Percentiles rank a stretch among this genome's conserved stretches.
phyloP scores from a whole-genome alignment of 768 basidiomycete genomes.

The Pleurotus cornucopiae region DNA sequence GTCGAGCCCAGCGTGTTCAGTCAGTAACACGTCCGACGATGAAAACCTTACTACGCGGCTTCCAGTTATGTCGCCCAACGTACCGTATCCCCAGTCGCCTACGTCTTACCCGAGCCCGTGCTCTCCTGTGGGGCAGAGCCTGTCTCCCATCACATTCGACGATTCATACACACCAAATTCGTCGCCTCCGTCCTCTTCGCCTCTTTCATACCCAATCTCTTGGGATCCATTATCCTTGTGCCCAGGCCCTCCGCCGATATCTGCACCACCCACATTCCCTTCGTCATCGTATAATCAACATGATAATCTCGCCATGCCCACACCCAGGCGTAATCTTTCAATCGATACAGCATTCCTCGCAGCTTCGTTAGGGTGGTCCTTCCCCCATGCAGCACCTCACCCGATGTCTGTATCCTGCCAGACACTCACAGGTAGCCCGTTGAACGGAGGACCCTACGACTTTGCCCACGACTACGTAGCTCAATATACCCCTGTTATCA shows the following conservation, averaged over 20 bases:
- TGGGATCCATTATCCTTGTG: too few species aligned
- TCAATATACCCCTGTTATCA: too few species aligned
- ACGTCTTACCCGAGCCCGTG: background rate
- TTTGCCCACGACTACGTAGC: too few species aligned
- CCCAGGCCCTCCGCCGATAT: background rate
- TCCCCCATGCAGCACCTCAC: too few species aligned
- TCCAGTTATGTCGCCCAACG: background rate
- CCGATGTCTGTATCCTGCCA: too few species aligned
- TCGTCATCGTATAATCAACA: background rate
- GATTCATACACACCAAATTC: background rate
- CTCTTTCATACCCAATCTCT: too few species aligned
- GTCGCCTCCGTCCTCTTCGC: background rate
- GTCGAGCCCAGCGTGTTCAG: constrained; percentile 46
- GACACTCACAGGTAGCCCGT: too few species aligned
- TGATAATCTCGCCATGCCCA: background rate
- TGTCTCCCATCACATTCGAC: background rate
- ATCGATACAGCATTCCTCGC: constrained; percentile 4
- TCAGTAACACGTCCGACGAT: constrained; percentile 24
- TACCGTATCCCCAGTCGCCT: background rate
- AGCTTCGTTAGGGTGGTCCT: background rate
- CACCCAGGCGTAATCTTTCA: background rate
- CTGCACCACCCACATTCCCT: background rate
- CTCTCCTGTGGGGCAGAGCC: background rate
- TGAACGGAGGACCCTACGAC: too few species aligned
- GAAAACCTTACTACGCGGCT: constrained; percentile 26